Evolutionary conservation across 805 yeast species (phyloP).

Genomic region (Zygoascus ofunaensis): DNA sequence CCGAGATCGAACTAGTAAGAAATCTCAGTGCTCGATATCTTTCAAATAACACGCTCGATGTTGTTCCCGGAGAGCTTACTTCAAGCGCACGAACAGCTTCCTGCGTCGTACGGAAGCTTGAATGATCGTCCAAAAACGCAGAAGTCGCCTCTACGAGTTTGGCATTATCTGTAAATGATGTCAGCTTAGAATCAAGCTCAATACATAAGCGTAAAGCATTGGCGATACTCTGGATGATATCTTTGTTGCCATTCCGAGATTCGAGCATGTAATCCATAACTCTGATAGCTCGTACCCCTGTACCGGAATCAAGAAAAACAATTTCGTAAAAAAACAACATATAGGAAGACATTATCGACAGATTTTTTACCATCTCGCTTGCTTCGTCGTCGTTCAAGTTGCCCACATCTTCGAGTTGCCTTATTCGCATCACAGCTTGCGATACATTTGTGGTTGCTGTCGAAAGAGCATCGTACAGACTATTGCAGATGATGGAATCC

Average conservation of each 20-base stretch:
- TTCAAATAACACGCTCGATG: conserved; percentile 4
- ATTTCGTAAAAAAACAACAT: conserved; percentile 17
- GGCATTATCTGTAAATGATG: not conserved
- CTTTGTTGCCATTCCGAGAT: conserved; percentile 7
- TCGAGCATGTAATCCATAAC: conserved; percentile 15
- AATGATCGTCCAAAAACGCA: conserved; percentile 12
- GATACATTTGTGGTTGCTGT: not conserved
- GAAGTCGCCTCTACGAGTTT: conserved; percentile 15
- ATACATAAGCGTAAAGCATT: conserved; percentile 21
- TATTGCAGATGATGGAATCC: conserved; percentile 1
- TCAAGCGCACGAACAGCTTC: conserved; percentile 16
- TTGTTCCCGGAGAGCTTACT: conserved; percentile 4
- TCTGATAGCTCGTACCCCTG: conserved; percentile 17
- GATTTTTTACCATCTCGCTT: not conserved
- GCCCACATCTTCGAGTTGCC: conserved; percentile 1
- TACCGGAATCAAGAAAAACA: conserved; percentile 19
- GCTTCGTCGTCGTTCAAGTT: not conserved
- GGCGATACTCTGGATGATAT: conserved; percentile 19
- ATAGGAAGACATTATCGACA: conserved; percentile 10
- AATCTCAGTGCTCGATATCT: conserved; percentile 14
- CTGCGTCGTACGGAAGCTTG: conserved; percentile 12
- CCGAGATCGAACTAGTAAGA: conserved; percentile 8
- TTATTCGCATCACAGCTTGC: not conserved
- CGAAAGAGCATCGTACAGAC: not conserved
- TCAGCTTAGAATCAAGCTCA: conserved; percentile 20